Conservation (phyloP, 2,329 filamentous ascomycete species). For the Aspergillus piperis region DNA sequence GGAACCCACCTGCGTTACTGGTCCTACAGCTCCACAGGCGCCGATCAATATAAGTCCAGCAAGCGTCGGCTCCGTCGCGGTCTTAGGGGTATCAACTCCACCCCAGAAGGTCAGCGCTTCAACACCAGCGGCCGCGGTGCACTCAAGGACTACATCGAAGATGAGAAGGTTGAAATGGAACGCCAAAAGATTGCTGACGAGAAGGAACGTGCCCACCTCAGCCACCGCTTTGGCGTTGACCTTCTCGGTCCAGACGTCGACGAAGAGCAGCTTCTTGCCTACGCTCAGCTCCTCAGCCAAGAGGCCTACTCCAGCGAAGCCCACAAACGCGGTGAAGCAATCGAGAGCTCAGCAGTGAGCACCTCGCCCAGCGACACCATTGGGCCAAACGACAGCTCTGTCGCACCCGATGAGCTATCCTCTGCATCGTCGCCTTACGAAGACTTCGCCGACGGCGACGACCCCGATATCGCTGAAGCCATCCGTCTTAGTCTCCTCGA, state of each 20-base stretch:
- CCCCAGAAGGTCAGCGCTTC: conserved; percentile 57
- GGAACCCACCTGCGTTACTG: conserved; percentile 89
- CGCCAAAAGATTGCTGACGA: conserved; percentile 67
- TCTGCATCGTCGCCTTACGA: conserved; percentile 40
- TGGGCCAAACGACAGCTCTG: conserved; percentile 33
- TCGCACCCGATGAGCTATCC: conserved; percentile 32
- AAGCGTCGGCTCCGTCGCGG: conserved; percentile 77
- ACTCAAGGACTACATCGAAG: conserved; percentile 78
- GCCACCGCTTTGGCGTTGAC: conserved; percentile 80
- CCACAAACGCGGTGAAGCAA: conserved; percentile 47
- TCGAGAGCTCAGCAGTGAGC: conserved; percentile 41
- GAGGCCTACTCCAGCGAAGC: conserved; percentile 57
- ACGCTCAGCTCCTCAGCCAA: conserved; percentile 63
- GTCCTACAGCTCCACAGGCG: conserved; percentile 82
- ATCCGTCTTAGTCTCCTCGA: conserved; percentile 57
- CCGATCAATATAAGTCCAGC: conserved; percentile 70
- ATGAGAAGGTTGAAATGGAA: conserved; percentile 80
- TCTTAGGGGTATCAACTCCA: conserved; percentile 62
- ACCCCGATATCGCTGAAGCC: conserved; percentile 63
- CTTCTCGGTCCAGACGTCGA: conserved; percentile 59
- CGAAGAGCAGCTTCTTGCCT: conserved; percentile 65
- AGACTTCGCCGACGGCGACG: conserved; percentile 50
- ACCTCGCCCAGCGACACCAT: conserved; percentile 42
- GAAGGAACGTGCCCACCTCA: conserved; percentile 70
- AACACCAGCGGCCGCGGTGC: conserved; percentile 66